Evolutionary conservation across 2,329 filamentous ascomycete genomes (phyloP), one percentile per base, ranked within the genome.

Genomic region (Pseudocercospora crystallina): DNA sequence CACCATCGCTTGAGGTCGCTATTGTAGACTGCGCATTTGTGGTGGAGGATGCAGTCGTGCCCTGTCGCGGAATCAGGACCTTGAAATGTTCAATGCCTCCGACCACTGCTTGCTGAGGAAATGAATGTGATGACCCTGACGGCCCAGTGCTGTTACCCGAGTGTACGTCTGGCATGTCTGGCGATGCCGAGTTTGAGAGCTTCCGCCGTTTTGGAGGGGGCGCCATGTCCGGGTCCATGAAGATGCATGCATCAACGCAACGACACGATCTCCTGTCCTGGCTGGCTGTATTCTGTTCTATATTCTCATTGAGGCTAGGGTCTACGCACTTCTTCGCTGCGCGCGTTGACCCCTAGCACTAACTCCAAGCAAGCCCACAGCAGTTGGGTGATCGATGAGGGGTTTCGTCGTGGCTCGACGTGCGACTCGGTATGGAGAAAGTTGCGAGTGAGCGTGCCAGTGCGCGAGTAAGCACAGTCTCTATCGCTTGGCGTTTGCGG

Each of bases 201-300:
- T 54, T 60, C 39, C 62, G 56, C 39, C 62, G 56, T 55, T 66
- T 66, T 32, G 43, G 51, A 37, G 64, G 62, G 43, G 62, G 64
- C 49, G 60, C 61, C 64, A 65, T 66, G 42, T 51, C 53, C 44
- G 38, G 44, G 43, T 61, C 56, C 61, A 63, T 61, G 31, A 32
- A 49, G 35, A 36, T 26, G 15, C 20, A 12, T 41, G 31, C 34
- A 39, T 36, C 31, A 14, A 14, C 14, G 15, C 15, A 17, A n/a
- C 30, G 17, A 37, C 33, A 35, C 39, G 40, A 26, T 26, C 4
- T 7, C 20, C 20, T 26, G 20, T 7, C 20, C 20, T 26, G 20
- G 20, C 20, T 26, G 20, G 7, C 20, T 26, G 20, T 26, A 26
- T 26, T 4, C 20, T 26, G 20, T 26, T 26, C 20, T 26, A 26